Percentiles rank a stretch among this genome's conserved stretches.
Conservation (phyloP, 805 yeast genomes). For the Kazachstania kunashirensis region DNA sequence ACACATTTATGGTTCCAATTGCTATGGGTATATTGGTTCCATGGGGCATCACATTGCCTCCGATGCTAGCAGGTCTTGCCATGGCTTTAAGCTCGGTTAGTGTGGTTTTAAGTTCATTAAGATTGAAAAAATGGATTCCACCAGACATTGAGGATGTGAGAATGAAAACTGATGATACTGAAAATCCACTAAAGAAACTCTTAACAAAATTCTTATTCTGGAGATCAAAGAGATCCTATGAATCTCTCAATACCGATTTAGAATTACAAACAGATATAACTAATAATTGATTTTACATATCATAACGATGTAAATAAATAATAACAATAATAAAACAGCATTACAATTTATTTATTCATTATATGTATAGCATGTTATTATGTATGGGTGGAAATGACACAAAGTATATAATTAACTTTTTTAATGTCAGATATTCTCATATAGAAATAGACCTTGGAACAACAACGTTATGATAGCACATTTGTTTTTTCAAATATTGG, state of each 20-base stretch:
- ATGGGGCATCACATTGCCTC: constrained; percentile 66
- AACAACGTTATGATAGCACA: too few relatives aligned
- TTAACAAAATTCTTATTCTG: not conserved
- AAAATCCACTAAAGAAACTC: not conserved
- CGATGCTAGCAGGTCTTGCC: constrained; percentile 81
- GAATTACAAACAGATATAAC: not conserved
- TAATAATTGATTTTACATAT: not conserved
- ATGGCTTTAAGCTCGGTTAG: constrained; percentile 92
- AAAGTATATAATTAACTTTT: not conserved
- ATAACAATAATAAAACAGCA: too few relatives aligned
- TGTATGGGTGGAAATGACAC: too few relatives aligned
- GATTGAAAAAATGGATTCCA: constrained; percentile 57
- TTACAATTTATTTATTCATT: not conserved
- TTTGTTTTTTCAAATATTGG: too few relatives aligned
- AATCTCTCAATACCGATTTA: not conserved
- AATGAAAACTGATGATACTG: not conserved
- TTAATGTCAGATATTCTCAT: not conserved
- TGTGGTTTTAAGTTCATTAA: constrained; percentile 71
- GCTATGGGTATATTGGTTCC: constrained; percentile 91
- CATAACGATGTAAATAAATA: not conserved
- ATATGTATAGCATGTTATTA: not conserved
- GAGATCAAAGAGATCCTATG: not conserved
- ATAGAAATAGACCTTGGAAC: too few relatives aligned
- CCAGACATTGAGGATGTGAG: constrained; percentile 6
- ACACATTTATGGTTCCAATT: constrained; percentile 76